Percentiles rank a stretch among this genome's conserved stretches.
Conservation (phyloP, 129 eudicot species). For the Centella asiatica region DNA sequence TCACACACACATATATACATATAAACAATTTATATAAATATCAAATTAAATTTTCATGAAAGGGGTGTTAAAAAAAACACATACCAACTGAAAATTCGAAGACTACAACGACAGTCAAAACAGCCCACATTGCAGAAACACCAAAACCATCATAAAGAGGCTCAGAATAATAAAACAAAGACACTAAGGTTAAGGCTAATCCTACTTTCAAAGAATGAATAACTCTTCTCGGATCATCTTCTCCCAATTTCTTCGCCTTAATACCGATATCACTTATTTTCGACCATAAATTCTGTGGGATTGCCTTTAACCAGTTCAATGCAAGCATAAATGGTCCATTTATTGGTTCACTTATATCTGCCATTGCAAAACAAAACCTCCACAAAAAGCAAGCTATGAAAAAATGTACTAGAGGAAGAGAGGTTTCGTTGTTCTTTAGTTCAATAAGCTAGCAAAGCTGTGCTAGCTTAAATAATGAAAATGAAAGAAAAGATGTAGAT, state of each 20-base stretch:
- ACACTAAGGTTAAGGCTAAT: conserved; percentile 32
- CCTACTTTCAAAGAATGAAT: conserved; percentile 46
- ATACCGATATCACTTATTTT: conserved; percentile 13
- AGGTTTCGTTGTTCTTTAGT: not conserved
- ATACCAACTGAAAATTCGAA: conserved; percentile 54
- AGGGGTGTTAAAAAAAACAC: not conserved
- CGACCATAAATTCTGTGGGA: not conserved
- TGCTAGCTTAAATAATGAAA: not conserved
- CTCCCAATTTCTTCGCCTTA: conserved; percentile 16
- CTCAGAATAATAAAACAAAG: conserved; percentile 37
- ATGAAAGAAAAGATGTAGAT: not conserved
- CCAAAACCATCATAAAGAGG: conserved; percentile 36
- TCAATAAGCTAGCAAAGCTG: not conserved
- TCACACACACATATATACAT: too few species aligned
- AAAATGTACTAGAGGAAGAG: not conserved
- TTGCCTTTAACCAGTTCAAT: conserved; percentile 8
- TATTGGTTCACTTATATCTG: not conserved
- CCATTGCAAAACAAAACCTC: not conserved
- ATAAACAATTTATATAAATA: too few species aligned
- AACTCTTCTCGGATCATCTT: conserved; percentile 49
- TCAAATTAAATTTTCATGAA: too few species aligned
- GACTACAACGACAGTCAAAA: conserved; percentile 44
- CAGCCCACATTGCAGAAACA: conserved; percentile 53
- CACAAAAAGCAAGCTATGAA: not conserved
- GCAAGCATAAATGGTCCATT: not conserved